Percentiles rank a stretch among this genome's conserved stretches.
These are phyloP conservation scores for Tribonema minus DNA, from an alignment of 108 stramenopile genomes.

Conservation along the genomic window DNA sequence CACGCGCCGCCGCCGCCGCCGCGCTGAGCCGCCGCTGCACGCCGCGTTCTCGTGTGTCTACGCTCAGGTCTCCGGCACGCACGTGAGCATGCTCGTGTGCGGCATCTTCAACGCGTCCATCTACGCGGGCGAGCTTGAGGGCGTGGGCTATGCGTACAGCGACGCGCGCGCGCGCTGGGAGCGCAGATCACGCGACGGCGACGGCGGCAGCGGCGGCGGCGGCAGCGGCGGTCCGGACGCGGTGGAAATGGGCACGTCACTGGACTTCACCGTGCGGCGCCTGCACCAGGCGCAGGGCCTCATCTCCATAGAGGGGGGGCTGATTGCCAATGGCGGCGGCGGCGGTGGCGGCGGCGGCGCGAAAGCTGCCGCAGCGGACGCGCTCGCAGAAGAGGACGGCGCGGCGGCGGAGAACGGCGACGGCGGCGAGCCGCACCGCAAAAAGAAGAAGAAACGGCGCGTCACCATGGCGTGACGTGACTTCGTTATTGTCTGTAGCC, in stretches of 20 bases:
- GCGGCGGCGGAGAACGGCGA: not conserved
- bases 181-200: not conserved
- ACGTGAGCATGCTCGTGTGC: slow-evolving; percentile 41
- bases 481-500: too few relatives aligned
- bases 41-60: not conserved
- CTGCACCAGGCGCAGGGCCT: slow-evolving; percentile 29
- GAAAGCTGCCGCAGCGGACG: too few relatives aligned
- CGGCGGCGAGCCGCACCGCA: not conserved
- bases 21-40: too few relatives aligned
- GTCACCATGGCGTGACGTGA: not conserved
- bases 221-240: not conserved
- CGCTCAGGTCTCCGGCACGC: slow-evolving; percentile 16
- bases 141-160: not conserved
- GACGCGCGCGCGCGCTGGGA: not conserved
- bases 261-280: not conserved
- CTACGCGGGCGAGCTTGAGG: not conserved
- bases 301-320: slow-evolving; percentile 22
- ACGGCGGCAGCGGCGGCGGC: too few relatives aligned
- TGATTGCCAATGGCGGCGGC: too few relatives aligned
- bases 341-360: too few relatives aligned
- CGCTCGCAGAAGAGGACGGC: not conserved
- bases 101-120: slow-evolving; percentile 41
- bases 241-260: not conserved
- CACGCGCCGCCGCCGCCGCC: too few relatives aligned
- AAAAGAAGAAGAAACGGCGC: not conserved